Percentiles rank a stretch among this genome's conserved stretches.
Evolutionary conservation across 495 filamentous ascomycete genomes (phyloP).

Genomic region (Glonium stellatum): DNA sequence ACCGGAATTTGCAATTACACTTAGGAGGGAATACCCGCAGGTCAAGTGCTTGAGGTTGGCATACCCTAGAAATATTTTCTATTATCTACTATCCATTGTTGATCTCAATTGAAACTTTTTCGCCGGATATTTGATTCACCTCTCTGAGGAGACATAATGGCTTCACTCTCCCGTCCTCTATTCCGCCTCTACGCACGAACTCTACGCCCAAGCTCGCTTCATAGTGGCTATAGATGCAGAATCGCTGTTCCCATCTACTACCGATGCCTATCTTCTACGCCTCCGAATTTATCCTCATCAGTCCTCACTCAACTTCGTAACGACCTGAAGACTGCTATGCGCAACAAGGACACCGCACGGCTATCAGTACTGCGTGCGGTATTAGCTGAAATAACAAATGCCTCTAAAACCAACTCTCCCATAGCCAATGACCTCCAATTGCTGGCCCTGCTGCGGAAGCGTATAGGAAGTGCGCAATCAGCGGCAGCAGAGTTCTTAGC

Average conservation of each 20-base stretch:
- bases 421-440: slow-evolving; percentile 54
- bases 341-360: slow-evolving; percentile 51
- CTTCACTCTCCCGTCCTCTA: not conserved
- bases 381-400: slow-evolving; percentile 57
- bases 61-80: not conserved
- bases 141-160: not conserved
- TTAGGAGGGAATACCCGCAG: too few species aligned
- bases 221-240: not conserved
- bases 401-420: slow-evolving; percentile 52
- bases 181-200: not conserved
- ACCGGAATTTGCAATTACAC: not conserved
- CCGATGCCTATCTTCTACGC: not conserved
- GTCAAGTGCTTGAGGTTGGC: too few species aligned
- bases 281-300: slow-evolving; percentile 37
- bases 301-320: slow-evolving; percentile 44
- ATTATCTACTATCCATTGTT: not conserved
- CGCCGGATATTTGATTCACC: not conserved
- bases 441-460: slow-evolving; percentile 52
- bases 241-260: not conserved
- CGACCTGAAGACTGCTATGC: slow-evolving; percentile 57
- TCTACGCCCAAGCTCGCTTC: not conserved
- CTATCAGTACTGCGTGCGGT: slow-evolving; percentile 53
- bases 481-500: slow-evolving; percentile 48
- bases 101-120: not conserved
- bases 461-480: slow-evolving; percentile 41